These are phyloP conservation scores for Geotrichum candidum DNA, from an alignment of 1,139 yeast genomes.

Conservation along the genomic window DNA sequence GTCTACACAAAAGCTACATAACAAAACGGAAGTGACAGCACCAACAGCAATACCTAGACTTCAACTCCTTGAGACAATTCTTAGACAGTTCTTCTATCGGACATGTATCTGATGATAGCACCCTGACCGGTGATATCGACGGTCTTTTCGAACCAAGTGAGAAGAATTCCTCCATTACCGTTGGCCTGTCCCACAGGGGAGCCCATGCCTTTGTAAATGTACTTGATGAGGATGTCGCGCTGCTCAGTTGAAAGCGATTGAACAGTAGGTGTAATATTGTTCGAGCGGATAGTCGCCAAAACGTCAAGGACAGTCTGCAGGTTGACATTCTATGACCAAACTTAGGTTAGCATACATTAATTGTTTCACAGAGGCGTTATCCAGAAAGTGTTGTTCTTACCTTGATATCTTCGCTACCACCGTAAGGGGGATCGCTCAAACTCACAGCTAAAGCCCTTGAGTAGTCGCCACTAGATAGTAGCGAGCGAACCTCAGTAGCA, in stretches of 20 bases:
- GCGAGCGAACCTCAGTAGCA: conserved; percentile 54
- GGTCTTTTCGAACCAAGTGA: conserved; percentile 90
- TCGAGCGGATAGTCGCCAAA: conserved; percentile 65
- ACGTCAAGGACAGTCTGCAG: conserved; percentile 65
- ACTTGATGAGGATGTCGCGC: conserved; percentile 75
- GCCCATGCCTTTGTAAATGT: conserved; percentile 81
- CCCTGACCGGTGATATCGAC: conserved; percentile 83
- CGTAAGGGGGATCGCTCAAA: conserved; percentile 76
- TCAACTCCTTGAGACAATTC: neutral
- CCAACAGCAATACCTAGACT: neutral
- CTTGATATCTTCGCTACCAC: conserved; percentile 56
- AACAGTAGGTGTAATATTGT: conserved; percentile 60
- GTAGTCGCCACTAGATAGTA: conserved; percentile 67
- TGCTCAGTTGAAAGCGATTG: conserved; percentile 55
- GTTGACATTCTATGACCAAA: conserved; percentile 32
- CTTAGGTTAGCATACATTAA: neutral
- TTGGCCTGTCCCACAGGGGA: conserved; percentile 59
- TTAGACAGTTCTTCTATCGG: conserved; percentile 77
- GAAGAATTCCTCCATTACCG: conserved; percentile 77
- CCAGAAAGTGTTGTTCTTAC: conserved; percentile 22
- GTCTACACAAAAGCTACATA: neutral
- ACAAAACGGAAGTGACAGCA: neutral
- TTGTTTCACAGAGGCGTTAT: neutral
- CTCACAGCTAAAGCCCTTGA: conserved; percentile 58
- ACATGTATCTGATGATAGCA: conserved; percentile 76